phyloP scores from a whole-genome alignment of 192 early-diverging fungal species.

The Backusella tarrabulga region DNA sequence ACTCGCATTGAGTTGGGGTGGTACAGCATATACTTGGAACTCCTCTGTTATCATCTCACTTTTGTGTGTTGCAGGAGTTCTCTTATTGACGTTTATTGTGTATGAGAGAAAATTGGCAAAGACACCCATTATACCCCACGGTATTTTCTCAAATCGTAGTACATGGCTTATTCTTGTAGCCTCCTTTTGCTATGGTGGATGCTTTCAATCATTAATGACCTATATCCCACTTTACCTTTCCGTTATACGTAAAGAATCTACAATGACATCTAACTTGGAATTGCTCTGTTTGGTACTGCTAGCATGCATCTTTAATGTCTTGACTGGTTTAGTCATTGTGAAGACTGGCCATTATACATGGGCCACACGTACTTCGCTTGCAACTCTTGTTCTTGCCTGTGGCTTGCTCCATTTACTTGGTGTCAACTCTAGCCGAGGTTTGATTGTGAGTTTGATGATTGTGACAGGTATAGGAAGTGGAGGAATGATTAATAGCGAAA shows the following conservation, averaged over 20 bases:
- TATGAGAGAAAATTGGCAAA: slow-evolving; percentile 21
- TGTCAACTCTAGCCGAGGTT: slow-evolving; percentile 20
- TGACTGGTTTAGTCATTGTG: slow-evolving; percentile 31
- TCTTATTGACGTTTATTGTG: slow-evolving; percentile 1
- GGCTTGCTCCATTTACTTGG: slow-evolving; percentile 19
- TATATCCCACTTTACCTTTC: slow-evolving; percentile 31
- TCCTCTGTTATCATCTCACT: slow-evolving; percentile 18
- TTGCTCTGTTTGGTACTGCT: slow-evolving; percentile 31
- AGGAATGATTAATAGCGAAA: slow-evolving; percentile 34
- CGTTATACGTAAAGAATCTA: slow-evolving; percentile 21
- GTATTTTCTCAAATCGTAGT: slow-evolving; percentile 32
- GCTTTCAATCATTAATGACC: slow-evolving; percentile 36
- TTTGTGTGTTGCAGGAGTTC: slow-evolving; percentile 24
- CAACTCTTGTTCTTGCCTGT: slow-evolving; percentile 16
- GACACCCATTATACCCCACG: slow-evolving; percentile 23
- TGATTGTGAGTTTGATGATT: slow-evolving; percentile 35
- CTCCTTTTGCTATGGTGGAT: slow-evolving; percentile 30
- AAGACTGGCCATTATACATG: slow-evolving; percentile 30
- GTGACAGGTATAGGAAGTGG: slow-evolving; percentile 33
- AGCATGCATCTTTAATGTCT: slow-evolving; percentile 31
- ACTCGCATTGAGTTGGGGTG: slow-evolving; percentile 59
- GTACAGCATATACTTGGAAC: slow-evolving; percentile 44
- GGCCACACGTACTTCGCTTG: slow-evolving; percentile 22
- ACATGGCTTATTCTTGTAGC: slow-evolving; percentile 17
- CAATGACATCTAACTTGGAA: slow-evolving; percentile 29